Base-by-base conservation (phyloP, 768 basidiomycete species). In the Amanita pseudoporphyria region DNA sequence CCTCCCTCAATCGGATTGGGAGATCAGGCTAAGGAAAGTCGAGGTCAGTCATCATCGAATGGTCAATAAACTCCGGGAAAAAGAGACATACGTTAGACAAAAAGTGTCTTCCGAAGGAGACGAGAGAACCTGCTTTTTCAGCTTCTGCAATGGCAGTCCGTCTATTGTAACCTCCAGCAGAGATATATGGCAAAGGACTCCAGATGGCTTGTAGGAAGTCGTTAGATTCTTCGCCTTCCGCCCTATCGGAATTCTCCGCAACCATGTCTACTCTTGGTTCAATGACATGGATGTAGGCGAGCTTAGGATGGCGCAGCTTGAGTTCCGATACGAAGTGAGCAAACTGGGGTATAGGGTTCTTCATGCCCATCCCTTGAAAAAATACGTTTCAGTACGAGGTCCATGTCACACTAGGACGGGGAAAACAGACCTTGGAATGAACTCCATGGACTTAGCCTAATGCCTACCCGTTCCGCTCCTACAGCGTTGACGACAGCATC, bases 371-470 rank as follows among this genome's bases (percentile, higher is more conserved):
- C 5, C 43, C 43, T 38, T 68, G 72, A 72, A 53, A 2, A 4
- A 49, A 41, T 13, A 33, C 1, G 7, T 45, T 7, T 28, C 13
- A 45, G 30, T 14, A 45, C 12, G 12, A n/a, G n/a, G n/a, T n/a
- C 3, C 13, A 10, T 2, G 1, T 19, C 16, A 12, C 3, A 9
- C 16, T 9, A 6, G 12, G 10, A 19, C 41, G 4, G 16, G 45
- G n/a, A 16, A 40, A 49, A 44, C 41, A 21, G 12, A 70, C 71
- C 68, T 55, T 73, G 70, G 54, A 64, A 67, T 1, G 39, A 39
- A 36, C 63, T 66, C 78, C 76, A 84, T 2, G 79, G 82, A 51
- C 77, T 77, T 30, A 85, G 35, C 6, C 83, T 70, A 36, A 87
- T 65, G 0, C 65, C 79, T 1, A 75, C 70, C n/a, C 69, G 69